Evolutionary conservation across 495 filamentous ascomycete species (phyloP).

Genomic region (Sordaria brevicollis): DNA sequence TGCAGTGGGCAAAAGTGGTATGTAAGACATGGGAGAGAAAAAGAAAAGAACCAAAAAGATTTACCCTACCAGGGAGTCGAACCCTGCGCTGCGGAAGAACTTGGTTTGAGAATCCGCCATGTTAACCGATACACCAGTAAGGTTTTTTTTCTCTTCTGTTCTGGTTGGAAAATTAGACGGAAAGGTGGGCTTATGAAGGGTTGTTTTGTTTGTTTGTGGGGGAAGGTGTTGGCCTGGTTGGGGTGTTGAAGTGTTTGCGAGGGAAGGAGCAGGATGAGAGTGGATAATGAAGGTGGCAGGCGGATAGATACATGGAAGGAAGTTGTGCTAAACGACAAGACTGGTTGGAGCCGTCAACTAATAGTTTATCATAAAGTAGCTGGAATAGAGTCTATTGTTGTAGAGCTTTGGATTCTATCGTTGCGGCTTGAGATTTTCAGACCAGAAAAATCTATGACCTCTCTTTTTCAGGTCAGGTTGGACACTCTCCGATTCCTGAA

Average conservation of each 20-base stretch:
- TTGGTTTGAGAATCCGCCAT: neutral
- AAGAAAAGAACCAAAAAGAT: neutral
- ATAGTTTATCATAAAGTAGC: no score
- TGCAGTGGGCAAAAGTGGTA: no score
- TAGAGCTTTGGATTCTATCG: no score
- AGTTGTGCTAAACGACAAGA: neutral
- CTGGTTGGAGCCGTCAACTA: no score
- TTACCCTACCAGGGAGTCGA: neutral
- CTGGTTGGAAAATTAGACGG: neutral
- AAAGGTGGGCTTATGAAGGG: neutral
- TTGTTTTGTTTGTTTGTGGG: neutral
- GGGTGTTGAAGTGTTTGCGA: neutral
- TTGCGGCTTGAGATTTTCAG: no score
- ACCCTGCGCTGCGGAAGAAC: neutral
- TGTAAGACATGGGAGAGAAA: neutral
- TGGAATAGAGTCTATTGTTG: no score
- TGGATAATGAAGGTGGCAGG: neutral
- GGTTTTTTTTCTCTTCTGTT: neutral
- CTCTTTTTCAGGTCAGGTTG: no score
- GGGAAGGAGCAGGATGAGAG: neutral
- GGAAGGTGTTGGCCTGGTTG: neutral
- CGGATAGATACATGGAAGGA: neutral
- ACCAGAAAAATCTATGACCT: no score
- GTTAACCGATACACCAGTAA: neutral
- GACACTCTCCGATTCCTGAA: no score